Conservation (phyloP, 352 stramenopile genomes). For the Phytophthora hybrid region DNA sequence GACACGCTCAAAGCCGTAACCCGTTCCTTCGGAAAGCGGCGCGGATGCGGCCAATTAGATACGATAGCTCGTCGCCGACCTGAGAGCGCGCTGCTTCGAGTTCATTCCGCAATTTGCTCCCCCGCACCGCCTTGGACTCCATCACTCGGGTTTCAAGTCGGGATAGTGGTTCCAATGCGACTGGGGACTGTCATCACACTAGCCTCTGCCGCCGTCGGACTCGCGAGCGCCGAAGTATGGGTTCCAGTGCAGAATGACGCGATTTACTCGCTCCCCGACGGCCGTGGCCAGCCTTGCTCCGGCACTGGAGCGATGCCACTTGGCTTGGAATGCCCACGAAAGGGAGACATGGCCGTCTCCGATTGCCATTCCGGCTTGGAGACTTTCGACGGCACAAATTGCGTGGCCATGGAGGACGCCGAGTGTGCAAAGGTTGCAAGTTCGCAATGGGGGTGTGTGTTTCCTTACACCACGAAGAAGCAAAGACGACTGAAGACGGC, state of each 20-base stretch:
- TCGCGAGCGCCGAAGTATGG: neutral
- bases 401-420: neutral
- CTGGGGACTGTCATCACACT: neutral
- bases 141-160: neutral
- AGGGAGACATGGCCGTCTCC: neutral
- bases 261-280: neutral
- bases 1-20: neutral
- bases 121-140: neutral
- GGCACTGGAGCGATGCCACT: neutral
- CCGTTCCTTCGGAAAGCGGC: neutral
- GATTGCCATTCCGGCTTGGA: neutral
- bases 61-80: neutral
- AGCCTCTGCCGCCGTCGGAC: neutral
- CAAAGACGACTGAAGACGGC: neutral
- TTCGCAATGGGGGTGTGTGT: neutral
- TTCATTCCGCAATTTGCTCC: constrained; percentile 1
- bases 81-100: neutral
- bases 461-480: neutral
- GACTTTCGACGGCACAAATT: neutral
- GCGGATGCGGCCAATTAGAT: neutral
- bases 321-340: neutral
- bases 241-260: constrained; percentile 1
- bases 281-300: neutral
- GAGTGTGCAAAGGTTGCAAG: neutral
- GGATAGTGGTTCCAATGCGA: neutral